Percentiles rank a stretch among this genome's conserved stretches.
Conservation (phyloP, 2,329 filamentous ascomycete species). For the Diplodia corticola region DNA sequence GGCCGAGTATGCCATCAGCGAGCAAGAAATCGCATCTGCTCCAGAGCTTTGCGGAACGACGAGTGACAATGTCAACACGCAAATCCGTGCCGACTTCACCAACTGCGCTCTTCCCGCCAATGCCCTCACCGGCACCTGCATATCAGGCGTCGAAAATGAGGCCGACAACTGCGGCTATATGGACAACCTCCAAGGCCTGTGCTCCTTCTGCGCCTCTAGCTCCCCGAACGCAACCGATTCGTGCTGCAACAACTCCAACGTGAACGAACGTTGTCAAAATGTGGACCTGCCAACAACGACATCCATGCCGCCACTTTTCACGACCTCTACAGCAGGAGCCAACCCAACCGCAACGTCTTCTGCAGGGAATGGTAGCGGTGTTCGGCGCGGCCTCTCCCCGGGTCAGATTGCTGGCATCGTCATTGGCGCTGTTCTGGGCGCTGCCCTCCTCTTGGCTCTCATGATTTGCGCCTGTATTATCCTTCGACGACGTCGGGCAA, state of each 20-base stretch:
- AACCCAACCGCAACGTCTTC: slow-evolving; percentile 30
- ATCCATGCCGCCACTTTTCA: slow-evolving; percentile 58
- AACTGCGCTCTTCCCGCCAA: slow-evolving; percentile 82
- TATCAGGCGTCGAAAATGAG: slow-evolving; percentile 77
- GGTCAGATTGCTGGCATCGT: slow-evolving; percentile 90
- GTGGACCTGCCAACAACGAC: slow-evolving; percentile 76
- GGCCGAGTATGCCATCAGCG: slow-evolving; percentile 84
- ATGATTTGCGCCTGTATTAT: slow-evolving; percentile 60
- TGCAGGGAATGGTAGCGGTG: slow-evolving; percentile 37
- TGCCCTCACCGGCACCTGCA: slow-evolving; percentile 73
- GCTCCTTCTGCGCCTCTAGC: slow-evolving; percentile 79
- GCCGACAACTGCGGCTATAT: slow-evolving; percentile 82
- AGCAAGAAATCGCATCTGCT: slow-evolving; percentile 79
- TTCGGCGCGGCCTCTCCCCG: slow-evolving; percentile 62
- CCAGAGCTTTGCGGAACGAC: slow-evolving; percentile 69
- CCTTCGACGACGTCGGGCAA: slow-evolving; percentile 58
- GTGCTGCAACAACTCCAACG: slow-evolving; percentile 82
- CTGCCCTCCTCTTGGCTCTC: slow-evolving; percentile 67
- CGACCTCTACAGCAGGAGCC: slow-evolving; percentile 61
- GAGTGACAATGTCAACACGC: slow-evolving; percentile 63
- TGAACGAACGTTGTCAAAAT: slow-evolving; percentile 69
- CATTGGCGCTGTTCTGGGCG: slow-evolving; percentile 73
- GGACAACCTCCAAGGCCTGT: slow-evolving; percentile 71
- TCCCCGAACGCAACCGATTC: slow-evolving; percentile 92
- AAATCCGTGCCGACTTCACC: slow-evolving; percentile 90